Evolutionary conservation across 176 grass and related monocot species (phyloP).

Genomic region (barley (Hordeum vulgare)): DNA sequence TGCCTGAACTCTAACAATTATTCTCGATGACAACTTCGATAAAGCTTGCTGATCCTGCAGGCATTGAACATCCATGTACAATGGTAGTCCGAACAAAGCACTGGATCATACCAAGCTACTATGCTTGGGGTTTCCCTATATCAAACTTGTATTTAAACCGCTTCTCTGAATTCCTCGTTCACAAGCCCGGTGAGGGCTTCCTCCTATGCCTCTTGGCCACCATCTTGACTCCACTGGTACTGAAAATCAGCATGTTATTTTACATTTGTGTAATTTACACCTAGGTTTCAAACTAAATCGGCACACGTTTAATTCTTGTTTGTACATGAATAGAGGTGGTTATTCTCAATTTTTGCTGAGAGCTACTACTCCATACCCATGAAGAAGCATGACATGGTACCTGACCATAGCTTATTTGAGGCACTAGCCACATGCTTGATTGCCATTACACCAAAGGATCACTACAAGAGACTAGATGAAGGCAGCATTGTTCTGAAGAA

Average conservation of each 20-base stretch:
- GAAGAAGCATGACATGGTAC: slow-evolving; percentile 50
- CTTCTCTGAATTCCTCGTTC: slow-evolving; percentile 33
- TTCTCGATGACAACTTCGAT: neutral
- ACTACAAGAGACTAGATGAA: slow-evolving; percentile 51
- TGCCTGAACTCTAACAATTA: neutral
- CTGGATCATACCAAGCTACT: slow-evolving; percentile 36
- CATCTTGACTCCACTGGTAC: slow-evolving; percentile 35
- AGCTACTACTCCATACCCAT: slow-evolving; percentile 52
- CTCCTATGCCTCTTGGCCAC: slow-evolving; percentile 15
- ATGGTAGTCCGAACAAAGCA: slow-evolving; percentile 34
- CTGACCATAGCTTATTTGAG: slow-evolving; percentile 39
- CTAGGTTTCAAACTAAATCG: neutral
- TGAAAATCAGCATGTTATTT: neutral
- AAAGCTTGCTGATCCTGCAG: neutral
- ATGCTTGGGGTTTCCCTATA: slow-evolving; percentile 35
- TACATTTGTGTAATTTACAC: neutral
- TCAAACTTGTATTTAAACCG: slow-evolving; percentile 19
- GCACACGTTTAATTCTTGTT: neutral
- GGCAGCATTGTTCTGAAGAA: slow-evolving; percentile 56
- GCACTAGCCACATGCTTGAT: slow-evolving; percentile 30
- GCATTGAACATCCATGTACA: slow-evolving; percentile 29
- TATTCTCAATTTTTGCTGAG: slow-evolving; percentile 52
- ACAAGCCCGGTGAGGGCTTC: slow-evolving; percentile 41
- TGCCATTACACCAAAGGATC: slow-evolving; percentile 37
- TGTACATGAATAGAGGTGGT: slow-evolving; percentile 22